These are phyloP conservation scores for Aspergillus thermomutatus DNA, from an alignment of 2,329 filamentous ascomycete genomes.

Conservation along the genomic window DNA sequence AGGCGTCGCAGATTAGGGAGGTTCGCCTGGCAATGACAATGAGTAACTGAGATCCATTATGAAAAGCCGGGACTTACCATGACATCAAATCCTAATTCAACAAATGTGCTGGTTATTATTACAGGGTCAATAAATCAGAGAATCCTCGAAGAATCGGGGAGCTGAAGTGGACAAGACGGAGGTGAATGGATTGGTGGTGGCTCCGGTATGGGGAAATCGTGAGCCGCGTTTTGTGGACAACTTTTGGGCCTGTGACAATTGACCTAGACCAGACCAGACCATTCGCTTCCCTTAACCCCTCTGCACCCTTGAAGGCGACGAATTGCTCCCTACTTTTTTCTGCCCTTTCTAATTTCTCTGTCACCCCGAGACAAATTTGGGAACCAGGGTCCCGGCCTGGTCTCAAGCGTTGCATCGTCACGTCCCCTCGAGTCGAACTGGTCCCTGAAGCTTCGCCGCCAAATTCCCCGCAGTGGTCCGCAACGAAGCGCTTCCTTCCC, in stretches of 20 bases:
- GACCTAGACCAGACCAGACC: constrained; percentile 12
- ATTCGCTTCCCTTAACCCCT: constrained; percentile 16
- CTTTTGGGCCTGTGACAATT: constrained; percentile 15
- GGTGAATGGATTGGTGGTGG: neutral
- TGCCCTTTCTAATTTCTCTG: neutral
- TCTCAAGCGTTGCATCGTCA: constrained; percentile 7
- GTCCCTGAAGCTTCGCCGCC: constrained; percentile 29
- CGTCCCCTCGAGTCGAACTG: constrained; percentile 12
- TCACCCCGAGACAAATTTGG: neutral
- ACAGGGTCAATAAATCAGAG: neutral
- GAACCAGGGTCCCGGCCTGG: neutral
- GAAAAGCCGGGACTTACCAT: constrained; percentile 4
- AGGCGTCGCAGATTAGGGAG: constrained; percentile 93
- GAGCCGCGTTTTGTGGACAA: constrained; percentile 31
- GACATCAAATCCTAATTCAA: neutral
- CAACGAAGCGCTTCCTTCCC: constrained; percentile 2
- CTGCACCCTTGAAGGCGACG: constrained; percentile 3
- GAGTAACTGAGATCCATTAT: neutral
- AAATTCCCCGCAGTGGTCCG: constrained; percentile 31
- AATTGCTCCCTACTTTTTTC: neutral
- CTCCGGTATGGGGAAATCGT: neutral
- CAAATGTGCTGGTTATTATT: neutral
- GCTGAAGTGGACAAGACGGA: neutral
- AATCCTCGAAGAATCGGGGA: neutral
- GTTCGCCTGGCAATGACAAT: constrained; percentile 32